These are phyloP conservation scores for Thelephora terrestris DNA, from an alignment of 1,284 basidiomycete genomes.

Conservation along the genomic window DNA sequence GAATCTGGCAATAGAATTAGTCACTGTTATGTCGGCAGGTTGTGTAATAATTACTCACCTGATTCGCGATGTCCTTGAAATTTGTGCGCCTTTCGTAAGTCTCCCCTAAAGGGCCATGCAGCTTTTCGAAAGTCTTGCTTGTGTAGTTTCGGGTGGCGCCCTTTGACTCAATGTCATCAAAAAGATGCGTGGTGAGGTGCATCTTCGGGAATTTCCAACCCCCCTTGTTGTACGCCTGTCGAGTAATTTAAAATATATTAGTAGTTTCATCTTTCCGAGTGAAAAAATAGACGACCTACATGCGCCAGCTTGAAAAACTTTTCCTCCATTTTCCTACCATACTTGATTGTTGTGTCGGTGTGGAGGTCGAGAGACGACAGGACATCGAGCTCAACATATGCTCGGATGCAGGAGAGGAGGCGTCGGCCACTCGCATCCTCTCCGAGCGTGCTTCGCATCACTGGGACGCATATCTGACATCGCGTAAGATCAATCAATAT, in stretches of 20 bases:
- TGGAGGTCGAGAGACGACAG: conserved; percentile 23
- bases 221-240: not conserved
- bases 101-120: not conserved
- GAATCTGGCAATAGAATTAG: no score
- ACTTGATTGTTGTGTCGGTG: conserved; percentile 19
- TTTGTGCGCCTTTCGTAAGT: not conserved
- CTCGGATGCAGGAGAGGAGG: conserved; percentile 18
- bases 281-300: conserved; percentile 10
- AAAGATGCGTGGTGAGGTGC: conserved; percentile 22
- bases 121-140: conserved; percentile 14
- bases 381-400: conserved; percentile 23
- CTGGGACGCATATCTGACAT: no score
- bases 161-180: conserved; percentile 24
- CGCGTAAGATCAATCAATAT: no score
- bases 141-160: conserved; percentile 23
- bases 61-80: not conserved
- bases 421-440: conserved; percentile 11
- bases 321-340: conserved; percentile 13
- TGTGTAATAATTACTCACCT: no score
- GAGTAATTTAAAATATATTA: no score
- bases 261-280: no score
- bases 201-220: conserved; percentile 24
- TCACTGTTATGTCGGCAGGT: no score
- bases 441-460: no score
- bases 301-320: no score